Base-by-base conservation (phyloP, 164 flowering plant species). In the Annona squamosa region DNA sequence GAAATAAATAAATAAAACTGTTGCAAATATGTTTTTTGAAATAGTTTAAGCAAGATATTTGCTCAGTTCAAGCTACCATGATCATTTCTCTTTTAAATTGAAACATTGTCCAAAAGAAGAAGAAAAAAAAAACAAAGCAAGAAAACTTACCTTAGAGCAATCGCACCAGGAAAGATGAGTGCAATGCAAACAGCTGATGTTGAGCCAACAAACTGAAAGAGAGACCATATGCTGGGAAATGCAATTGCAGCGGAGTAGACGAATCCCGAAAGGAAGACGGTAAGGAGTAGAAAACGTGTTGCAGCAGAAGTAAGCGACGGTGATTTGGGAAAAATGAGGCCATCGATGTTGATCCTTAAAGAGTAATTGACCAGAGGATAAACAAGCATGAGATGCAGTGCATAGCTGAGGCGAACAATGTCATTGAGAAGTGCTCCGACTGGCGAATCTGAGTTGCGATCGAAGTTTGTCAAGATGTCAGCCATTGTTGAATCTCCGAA, bases 161-260 rank as follows among this genome's bases (percentile, higher is more conserved):
- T 86, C 1, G 91, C 89, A n/a, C 87, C 94, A 0, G 99, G 99
- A 80, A 91, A 94, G 71, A 96, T 87, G 82, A 96, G 89, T 45
- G 88, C 88, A 1, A 96, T 79, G 79, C 85, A 83, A 69, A 90
- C 90, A 1, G 89, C 91, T 6, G 93, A 59, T 3, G 98, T 93
- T 4, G 98, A 86, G 59, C 98, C 98, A 45, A 92, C 5, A 70
- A 93, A 91, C 77, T 96, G 97, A 74, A 96, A 96, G 80, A 88
- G 78, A 69, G 83, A 84, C 99, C 99, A 96, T 57, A 96, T 93
- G 67, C 83, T 78, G 10, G 99, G 99, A 17, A 96, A 76, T 19
- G 82, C 86, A 4, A 90, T 86, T 1, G 98, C 95, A 2, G 82
- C 89, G 18, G 85, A 37, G 77, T 88, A 95, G 71, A 78, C 57